phyloP scores from a whole-genome alignment of 2,329 filamentous ascomycete species.

The Aspergillus jensenii region DNA sequence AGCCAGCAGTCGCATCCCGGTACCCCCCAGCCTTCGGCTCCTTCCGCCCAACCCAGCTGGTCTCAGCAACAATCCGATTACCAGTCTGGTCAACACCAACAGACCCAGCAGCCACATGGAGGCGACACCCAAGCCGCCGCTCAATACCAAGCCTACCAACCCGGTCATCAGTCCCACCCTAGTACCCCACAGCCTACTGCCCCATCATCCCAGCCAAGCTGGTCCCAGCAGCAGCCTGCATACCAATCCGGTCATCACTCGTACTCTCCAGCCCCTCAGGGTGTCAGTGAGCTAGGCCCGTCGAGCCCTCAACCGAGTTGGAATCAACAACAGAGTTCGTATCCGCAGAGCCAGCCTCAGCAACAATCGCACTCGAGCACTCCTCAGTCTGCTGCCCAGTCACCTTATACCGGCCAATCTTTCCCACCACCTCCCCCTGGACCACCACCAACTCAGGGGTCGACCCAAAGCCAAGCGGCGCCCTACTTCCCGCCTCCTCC shows the following conservation, averaged over 20 bases:
- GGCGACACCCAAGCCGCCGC: not conserved
- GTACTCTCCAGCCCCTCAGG: not conserved
- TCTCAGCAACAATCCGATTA: not conserved
- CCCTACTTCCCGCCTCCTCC: conserved; percentile 47
- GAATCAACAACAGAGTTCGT: conserved; percentile 6
- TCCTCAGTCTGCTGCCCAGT: conserved; percentile 5
- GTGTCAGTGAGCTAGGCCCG: not conserved
- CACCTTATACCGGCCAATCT: conserved; percentile 31
- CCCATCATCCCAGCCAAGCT: not conserved
- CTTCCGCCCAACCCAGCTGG: not conserved
- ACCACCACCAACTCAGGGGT: conserved; percentile 18
- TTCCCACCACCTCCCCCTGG: conserved; percentile 43
- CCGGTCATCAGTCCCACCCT: not conserved
- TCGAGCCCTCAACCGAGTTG: not conserved
- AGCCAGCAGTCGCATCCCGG: not conserved
- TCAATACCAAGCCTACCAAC: not conserved
- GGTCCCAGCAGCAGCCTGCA: not conserved
- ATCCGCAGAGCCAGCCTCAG: conserved; percentile 11
- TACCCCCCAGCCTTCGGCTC: not conserved
- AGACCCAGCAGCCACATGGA: not conserved
- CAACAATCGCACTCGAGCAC: conserved; percentile 4
- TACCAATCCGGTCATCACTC: not conserved
- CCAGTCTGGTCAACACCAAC: not conserved
- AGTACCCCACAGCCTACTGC: not conserved
- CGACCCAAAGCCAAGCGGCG: conserved; percentile 28